Evolutionary conservation across 768 basidiomycete genomes (phyloP).

Genomic region (Mycena belliarum): DNA sequence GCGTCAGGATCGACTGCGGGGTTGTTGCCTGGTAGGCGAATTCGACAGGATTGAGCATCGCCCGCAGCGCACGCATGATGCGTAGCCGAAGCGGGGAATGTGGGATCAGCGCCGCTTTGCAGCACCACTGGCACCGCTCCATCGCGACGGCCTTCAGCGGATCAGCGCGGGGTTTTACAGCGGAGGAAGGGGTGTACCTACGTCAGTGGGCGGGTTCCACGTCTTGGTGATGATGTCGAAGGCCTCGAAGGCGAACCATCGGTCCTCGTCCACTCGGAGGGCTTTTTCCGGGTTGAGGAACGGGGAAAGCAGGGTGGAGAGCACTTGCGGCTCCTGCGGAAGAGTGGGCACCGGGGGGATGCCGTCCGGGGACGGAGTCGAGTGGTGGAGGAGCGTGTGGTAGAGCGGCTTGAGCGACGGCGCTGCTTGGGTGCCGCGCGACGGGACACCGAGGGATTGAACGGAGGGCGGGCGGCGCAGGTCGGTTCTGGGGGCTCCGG

Average conservation of each 20-base stretch:
- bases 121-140: conserved; percentile 72
- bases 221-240: conserved; percentile 60
- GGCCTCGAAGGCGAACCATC: conserved; percentile 54
- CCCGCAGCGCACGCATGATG: conserved; percentile 50
- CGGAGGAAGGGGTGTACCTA: conserved; percentile 27
- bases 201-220: conserved; percentile 61
- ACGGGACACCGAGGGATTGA: conserved; percentile 30
- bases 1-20: conserved; percentile 48
- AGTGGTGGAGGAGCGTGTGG: conserved; percentile 47
- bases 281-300: conserved; percentile 45
- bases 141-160: conserved; percentile 41
- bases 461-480: conserved; percentile 47
- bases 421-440: conserved; percentile 23
- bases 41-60: conserved; percentile 45
- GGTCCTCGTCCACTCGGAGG: conserved; percentile 49
- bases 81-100: conserved; percentile 45
- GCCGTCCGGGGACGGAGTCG: conserved; percentile 34
- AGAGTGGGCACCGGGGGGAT: conserved; percentile 34
- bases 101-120: conserved; percentile 54
- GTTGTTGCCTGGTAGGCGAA: conserved; percentile 42
- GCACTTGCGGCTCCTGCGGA: conserved; percentile 59
- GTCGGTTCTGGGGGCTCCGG: conserved; percentile 34
- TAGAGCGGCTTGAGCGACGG: conserved; percentile 47
- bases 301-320: conserved; percentile 58
- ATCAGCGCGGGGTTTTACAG: not conserved